These are phyloP conservation scores for Capsicum chinense DNA, from an alignment of 257 asterid species.

Conservation along the genomic window DNA sequence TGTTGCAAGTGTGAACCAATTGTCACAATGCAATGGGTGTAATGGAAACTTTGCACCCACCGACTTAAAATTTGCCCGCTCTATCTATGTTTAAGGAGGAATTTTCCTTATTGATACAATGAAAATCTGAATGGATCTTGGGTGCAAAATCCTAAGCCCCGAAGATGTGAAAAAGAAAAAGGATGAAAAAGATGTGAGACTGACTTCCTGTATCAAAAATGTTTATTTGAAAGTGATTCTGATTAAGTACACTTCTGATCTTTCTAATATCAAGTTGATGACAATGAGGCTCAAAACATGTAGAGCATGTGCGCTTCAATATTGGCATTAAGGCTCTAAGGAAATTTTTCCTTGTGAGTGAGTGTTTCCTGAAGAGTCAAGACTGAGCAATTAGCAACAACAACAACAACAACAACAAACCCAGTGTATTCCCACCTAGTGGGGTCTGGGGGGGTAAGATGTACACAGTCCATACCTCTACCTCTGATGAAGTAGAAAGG, in stretches of 20 bases:
- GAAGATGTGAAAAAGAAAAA: not conserved
- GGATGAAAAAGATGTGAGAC: not conserved
- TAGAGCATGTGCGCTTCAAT: too few species aligned
- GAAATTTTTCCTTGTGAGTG: too few species aligned
- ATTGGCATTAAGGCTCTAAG: too few species aligned
- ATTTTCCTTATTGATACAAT: not conserved
- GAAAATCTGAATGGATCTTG: not conserved
- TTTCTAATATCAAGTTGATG: constrained; percentile 17
- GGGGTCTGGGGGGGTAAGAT: too few species aligned
- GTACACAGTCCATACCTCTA: too few species aligned
- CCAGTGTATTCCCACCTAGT: too few species aligned
- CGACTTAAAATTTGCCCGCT: too few species aligned
- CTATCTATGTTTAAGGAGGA: not conserved
- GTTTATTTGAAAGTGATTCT: constrained; percentile 5
- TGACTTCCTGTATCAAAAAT: not conserved
- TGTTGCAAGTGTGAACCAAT: not conserved
- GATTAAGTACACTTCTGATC: not conserved
- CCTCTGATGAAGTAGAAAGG: too few species aligned
- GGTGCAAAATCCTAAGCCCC: constrained; percentile 6
- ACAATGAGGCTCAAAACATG: not conserved
- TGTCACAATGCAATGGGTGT: not conserved
- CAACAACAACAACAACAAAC: too few species aligned
- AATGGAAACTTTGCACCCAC: not conserved
- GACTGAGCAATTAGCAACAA: too few species aligned
- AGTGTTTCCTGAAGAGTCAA: too few species aligned